Evolutionary conservation across 768 basidiomycete genomes (phyloP), one percentile per base, ranked within the genome.

Genomic region (Clavaria fumosa): DNA sequence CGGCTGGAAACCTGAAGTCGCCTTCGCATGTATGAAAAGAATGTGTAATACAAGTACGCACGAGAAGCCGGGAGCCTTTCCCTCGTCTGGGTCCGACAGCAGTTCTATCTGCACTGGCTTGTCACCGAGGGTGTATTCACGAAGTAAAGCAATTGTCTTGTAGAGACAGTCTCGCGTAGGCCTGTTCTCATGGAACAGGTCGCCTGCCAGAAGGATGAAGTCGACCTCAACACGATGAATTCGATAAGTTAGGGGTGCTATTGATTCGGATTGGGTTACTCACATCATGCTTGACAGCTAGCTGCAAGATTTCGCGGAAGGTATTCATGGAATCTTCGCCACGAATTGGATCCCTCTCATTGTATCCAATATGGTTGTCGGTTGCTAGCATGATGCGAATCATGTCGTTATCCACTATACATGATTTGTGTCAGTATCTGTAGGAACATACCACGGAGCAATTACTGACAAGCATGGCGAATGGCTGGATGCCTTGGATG

Each of bases 171-270:
- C 85, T 45, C 93, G 63, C 20, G 85, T 85, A 0, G 95, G 95
- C 43, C 89, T 75, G 56, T 97, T 99, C 51, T 99, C 95, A 55
- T 99, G 95, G 52, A 99, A 99, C 3, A 99, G 63, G 54, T 99
- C 95, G 5, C 95, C 95, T 10, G 81, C 93, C 5, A 97, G 74
- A 6, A 99, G 72, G 31, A 99, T 69, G 53, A 97, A 86, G 60
- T 99, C 95, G 38, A 96, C 93, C 88, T 93, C 34, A 26, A 23
- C 30, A 18, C 26, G 31, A 28, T 26, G 38, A 32, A 34, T 24
- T 35, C 18, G 5, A 32, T 37, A 10, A 38, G 38, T 30, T 10
- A 38, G 34, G 12, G 18, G 20, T 40, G 41, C n/a, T n/a, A n/a
- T n/a, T n/a, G n/a, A n/a, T n/a, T n/a, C n/a, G n/a, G n/a, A n/a